phyloP scores from a whole-genome alignment of 805 yeast genomes.

The Nakazawaea laoshanensis region DNA sequence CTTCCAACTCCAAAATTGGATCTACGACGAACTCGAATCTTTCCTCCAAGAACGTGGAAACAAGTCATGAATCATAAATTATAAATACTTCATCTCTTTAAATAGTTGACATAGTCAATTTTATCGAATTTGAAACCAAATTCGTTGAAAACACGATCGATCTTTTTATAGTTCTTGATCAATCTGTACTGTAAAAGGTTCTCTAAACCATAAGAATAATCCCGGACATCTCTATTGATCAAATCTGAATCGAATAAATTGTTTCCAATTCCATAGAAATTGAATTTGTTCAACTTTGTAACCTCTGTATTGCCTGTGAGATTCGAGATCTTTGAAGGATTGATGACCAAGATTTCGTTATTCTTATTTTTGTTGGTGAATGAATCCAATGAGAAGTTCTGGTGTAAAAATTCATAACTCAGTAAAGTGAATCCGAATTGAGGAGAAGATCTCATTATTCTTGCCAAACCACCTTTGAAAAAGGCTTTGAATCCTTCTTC shows the following conservation, averaged over 20 bases:
- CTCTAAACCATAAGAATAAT: conserved; percentile 9
- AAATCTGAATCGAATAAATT: conserved; percentile 1
- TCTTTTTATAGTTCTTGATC: conserved; percentile 7
- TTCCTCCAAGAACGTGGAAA: conserved; percentile 5
- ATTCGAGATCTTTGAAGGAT: conserved; percentile 8
- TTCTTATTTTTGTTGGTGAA: background rate
- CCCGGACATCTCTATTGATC: conserved; percentile 7
- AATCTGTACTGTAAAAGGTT: conserved; percentile 8
- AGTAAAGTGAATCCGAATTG: conserved; percentile 97
- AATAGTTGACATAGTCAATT: conserved; percentile 6
- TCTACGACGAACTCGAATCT: conserved; percentile 17
- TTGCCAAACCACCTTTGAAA: conserved; percentile 94
- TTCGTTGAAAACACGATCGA: conserved; percentile 5
- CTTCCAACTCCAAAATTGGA: conserved; percentile 27
- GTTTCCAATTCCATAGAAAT: conserved; percentile 9
- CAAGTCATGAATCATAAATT: background rate
- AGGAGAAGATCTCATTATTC: conserved; percentile 92
- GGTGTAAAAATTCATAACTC: conserved; percentile 89
- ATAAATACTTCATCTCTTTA: background rate
- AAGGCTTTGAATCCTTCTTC: conserved; percentile 85
- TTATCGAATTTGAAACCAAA: conserved; percentile 7
- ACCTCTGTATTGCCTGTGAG: conserved; percentile 8
- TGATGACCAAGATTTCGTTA: conserved; percentile 1
- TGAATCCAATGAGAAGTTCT: conserved; percentile 43
- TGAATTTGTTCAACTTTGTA: conserved; percentile 8